Evolutionary conservation across 495 filamentous ascomycete species (phyloP), one percentile per base, ranked within the genome.

Genomic region (Saxispiralis lemnorum): DNA sequence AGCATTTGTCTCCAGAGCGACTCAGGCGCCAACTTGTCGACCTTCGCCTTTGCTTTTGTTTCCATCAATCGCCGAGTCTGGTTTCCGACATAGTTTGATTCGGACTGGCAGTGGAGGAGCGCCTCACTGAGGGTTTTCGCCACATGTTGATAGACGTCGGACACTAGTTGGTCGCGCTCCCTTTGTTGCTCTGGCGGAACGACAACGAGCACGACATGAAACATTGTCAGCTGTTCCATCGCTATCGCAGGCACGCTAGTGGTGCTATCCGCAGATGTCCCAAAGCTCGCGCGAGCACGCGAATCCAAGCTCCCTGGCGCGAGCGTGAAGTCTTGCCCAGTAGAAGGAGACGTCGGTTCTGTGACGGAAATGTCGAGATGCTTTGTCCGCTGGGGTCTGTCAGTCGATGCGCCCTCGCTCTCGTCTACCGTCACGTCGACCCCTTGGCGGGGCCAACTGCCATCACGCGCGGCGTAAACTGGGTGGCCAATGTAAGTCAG

Each of bases 161-260:
- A 85, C 69, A 16, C 84, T 67, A 39, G 76, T 64, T 37, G 79
- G 78, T 51, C 78, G 78, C 58, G 92, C 83, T 28, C 0, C 14
- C 35, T 7, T 37, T 36, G 21, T 34, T 82, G 62, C 38, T 78
- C 69, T 31, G 81, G 80, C 2, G 83, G 79, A 53, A 82, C 78
- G 38, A 94, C 62, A 30, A 93, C 81, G 61, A 95, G 96, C 12
- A 94, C 83, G 30, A 95, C 73, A 62, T 96, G 86, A 59, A 97
- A 97, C 86, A 95, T 94, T 17, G 75, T 85, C 81, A 97, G 87
- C 35, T 66, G 40, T 67, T 67, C 43, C 61, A 54, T 42, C 54
- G 20, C 59, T 57, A 28, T 12, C 12, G 20, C 46, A 11, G 50
- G 49, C 7, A 55, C 52, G 51, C 66, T 63, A 30, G 55, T 52